Base-by-base conservation (phyloP, 2,329 filamentous ascomycete species). In the Venturia asperata region DNA sequence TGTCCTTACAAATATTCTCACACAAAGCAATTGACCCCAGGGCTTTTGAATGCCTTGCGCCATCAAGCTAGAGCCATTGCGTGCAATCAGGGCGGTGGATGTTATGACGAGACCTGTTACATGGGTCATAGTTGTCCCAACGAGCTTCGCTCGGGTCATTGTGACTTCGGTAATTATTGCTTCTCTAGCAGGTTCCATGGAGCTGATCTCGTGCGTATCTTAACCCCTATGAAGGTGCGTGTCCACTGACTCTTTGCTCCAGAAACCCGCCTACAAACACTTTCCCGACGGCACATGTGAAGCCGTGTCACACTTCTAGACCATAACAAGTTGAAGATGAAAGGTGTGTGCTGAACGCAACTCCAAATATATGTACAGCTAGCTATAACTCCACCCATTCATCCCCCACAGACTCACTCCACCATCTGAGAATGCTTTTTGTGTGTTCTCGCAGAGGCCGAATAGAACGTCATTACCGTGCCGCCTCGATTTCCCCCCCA, bases 1-100 rank as follows among this genome's bases (percentile, higher is more conserved):
- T 70, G 73, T 13, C 76, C 76, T 64, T 80, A 78, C 68, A 71
- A 73, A 43, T 80, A 79, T 66, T 70, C 74, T 62, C 79, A 80
- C 66, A 76, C 76, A 45, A 74, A 76, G 43, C 74, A 72, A 27
- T 70, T 80, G 24, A 71, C 69, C 0, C 67, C 70, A 2, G 74
- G 70, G 5, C 78, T 79, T 66, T 66, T 73, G 55, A 72, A 75
- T 21, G 77, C 77, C 5, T 68, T 81, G 42, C 74, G 73, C 56
- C 76, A 78, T 65, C 78, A 78, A 66, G 75, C 78, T 2, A 71
- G 78, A n/a, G 74, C 71, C 11, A 69, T 76, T 11, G 70, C 70
- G 6, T 80, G 79, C 66, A 72, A 74, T 37, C 69, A 74, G 19
- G 68, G 71, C 21, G 63, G 63, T n/a, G 69, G 70, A 19, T 80